Base-by-base conservation (phyloP, 345 rosid genomes). In the Lepidium africanum region DNA sequence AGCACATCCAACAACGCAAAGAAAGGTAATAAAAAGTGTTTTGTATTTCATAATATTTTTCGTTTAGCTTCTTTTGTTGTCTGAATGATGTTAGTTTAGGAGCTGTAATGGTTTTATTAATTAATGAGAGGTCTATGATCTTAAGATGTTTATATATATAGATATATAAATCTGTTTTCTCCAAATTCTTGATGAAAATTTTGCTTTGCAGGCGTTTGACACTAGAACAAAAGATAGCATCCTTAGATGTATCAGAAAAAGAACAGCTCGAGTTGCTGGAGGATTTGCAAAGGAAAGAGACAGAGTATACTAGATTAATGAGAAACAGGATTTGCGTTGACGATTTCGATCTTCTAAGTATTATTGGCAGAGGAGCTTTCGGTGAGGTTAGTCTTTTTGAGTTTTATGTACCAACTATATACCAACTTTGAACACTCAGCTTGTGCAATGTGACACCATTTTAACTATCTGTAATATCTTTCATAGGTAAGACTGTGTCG, bases 321-420 rank as follows among this genome's bases (percentile, higher is more conserved):
- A 81, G 97, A 78, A 87, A 88, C 80, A 83, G 86, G 71, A 83
- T 90, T 52, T 87, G 89, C 39, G 93, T 87, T 74, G 90, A 88
- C 63, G 98, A 93, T 80, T 90, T 93, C 55, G 87, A 85, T 58
- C 89, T 86, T 71, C 80, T 93, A 36, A 81, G 78, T 54, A 88
- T 93, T 56, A 83, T 93, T 8, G 98, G 98, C 21, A 84, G 96
- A 81, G 97, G 97, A 2, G 98, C 98, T 60, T 93, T 93, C 33
- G 97, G 96, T 60, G 98, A 93, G 96, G 98, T 92, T 75, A 75
- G 85, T 63, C 47, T 13, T 42, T 48, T 57, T 30, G 23, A 21
- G 23, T 32, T 39, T 16, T 43, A 67, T 17, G 21, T 30, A 52
- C 5, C 32, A 11, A 30, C 7, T 6, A 3, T 46, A 19, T 42